Evolutionary conservation across 306 rosid genomes (phyloP), one percentile per base, ranked within the genome.

Genomic region (Cajanus cajan): DNA sequence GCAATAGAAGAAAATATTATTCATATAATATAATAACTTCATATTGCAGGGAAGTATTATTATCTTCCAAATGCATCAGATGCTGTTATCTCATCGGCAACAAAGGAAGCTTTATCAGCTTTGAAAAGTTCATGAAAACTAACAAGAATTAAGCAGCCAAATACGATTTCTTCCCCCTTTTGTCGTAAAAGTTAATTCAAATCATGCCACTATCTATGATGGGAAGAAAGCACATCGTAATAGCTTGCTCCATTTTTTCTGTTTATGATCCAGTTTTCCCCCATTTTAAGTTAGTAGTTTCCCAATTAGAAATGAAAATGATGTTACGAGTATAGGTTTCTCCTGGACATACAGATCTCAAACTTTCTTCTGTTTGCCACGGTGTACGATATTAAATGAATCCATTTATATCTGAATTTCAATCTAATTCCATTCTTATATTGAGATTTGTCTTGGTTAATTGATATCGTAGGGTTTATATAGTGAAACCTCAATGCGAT

Each of bases 11-110:
- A 68, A 43, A 73, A 40, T 66, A 31, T 58, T 19, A 80, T 72
- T 39, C 2, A 66, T 8, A 63, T 34, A 58, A 43, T 8, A 63
- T 34, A 58, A 43, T 7, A 68, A 41, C 33, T 64, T 67, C 31
- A 18, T 39, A 61, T 21, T 87, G 84, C 97, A 95, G 98, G 98
- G 80, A 95, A 91, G 83, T 95, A 95, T 71, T 92, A 95, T 83
- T 95, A 95, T 88, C 87, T 95, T 87, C 98, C 98, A 50, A 92
- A 95, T 77, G 98, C 98, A 18, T 95, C 98, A 3, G 98, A 95
- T 76, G 88, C 97, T 15, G 92, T 95, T 16, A 91, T 95, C 83
- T 95, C 98, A 24, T 89, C 91, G 57, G 74, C 98, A 50, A 95
- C 98, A 16, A 92, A 80, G 88, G 98, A 95, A 22, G 97, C 98